These are phyloP conservation scores for Chytriomyces confervae DNA, from an alignment of 192 early-diverging fungal genomes.

Conservation along the genomic window DNA sequence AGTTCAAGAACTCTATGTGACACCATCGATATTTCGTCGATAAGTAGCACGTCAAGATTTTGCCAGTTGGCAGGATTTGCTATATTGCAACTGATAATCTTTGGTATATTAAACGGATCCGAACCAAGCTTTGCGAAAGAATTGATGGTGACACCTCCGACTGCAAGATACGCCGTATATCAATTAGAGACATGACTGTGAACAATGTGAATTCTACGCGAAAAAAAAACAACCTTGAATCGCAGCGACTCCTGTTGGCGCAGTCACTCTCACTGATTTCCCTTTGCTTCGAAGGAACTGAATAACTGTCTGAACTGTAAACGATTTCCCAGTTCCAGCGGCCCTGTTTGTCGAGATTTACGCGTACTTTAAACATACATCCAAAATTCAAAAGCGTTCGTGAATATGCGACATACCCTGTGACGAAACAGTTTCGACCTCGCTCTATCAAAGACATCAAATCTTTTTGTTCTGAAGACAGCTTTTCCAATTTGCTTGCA, in stretches of 20 bases:
- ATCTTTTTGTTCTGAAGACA: conserved; percentile 9
- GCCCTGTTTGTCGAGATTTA: neutral
- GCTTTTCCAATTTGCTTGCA: neutral
- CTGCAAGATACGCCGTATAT: neutral
- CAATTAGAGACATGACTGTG: neutral
- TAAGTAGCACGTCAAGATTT: conserved; percentile 23
- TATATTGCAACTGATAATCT: neutral
- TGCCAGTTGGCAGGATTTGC: conserved; percentile 12
- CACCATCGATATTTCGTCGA: conserved; percentile 35
- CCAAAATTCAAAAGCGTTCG: neutral
- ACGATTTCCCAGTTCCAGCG: conserved; percentile 12
- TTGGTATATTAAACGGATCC: neutral
- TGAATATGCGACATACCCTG: neutral
- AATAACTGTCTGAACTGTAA: conserved; percentile 4
- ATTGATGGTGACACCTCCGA: conserved; percentile 31
- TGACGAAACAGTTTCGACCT: conserved; percentile 4
- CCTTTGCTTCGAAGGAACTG: conserved; percentile 6
- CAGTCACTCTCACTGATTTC: conserved; percentile 10
- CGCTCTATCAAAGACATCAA: neutral
- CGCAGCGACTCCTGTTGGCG: conserved; percentile 35
- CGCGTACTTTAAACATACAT: neutral
- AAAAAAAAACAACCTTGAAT: conserved; percentile 14
- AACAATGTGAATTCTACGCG: neutral
- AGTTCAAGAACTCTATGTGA: conserved; percentile 12
- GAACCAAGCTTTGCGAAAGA: conserved; percentile 17